Conservation (phyloP, 2,329 filamentous ascomycete genomes). For the Fusarium begoniae region DNA sequence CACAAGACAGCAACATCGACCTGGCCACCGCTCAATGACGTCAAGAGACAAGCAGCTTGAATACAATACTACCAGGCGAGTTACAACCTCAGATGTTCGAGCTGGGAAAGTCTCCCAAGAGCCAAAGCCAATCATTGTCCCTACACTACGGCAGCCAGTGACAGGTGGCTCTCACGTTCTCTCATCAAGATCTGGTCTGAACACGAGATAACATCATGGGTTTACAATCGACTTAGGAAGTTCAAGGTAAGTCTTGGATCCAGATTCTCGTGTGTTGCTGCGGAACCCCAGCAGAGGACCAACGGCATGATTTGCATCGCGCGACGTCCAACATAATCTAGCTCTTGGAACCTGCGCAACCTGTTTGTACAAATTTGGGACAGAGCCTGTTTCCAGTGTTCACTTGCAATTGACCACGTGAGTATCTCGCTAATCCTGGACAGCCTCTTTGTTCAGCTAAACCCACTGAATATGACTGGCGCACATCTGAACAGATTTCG, state of each 20-base stretch:
- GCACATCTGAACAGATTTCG: background rate
- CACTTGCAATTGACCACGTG: too few species aligned
- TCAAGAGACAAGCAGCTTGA: background rate
- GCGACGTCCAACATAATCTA: fast-evolving
- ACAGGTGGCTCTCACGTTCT: background rate
- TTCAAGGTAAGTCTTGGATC: fast-evolving
- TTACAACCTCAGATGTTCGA: background rate
- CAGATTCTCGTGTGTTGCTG: fast-evolving
- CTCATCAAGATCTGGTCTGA: fast-evolving
- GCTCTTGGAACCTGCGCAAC: background rate
- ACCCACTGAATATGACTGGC: background rate
- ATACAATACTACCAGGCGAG: fast-evolving
- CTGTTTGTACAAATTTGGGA: fast-evolving
- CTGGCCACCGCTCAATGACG: fast-evolving
- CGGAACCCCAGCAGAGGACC: fast-evolving
- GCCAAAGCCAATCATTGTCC: background rate
- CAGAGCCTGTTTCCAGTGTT: background rate
- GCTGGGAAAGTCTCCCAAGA: background rate
- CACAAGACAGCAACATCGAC: background rate
- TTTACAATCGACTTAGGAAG: fast-evolving
- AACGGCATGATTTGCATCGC: background rate
- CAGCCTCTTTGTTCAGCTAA: background rate
- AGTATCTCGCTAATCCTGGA: too few species aligned
- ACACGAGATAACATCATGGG: background rate
- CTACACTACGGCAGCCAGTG: fast-evolving